Evolutionary conservation across 1,284 basidiomycete species (phyloP).

Genomic region (Trichosporon sp.): DNA sequence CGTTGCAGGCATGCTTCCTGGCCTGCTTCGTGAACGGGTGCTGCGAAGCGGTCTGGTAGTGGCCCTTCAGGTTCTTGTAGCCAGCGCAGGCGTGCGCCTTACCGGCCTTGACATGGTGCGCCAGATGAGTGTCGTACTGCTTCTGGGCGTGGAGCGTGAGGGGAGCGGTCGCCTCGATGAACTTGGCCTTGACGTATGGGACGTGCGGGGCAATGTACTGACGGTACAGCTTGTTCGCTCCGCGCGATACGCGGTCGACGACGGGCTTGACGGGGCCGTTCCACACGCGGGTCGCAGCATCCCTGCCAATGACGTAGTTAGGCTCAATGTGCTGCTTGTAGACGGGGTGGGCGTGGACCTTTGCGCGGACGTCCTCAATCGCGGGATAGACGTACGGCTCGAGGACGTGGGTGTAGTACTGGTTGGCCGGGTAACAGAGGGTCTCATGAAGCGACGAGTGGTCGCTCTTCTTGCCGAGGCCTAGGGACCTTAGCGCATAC

Average conservation of each 20-base stretch:
- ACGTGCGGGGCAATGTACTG: slow-evolving; percentile 43
- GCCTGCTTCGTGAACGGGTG: slow-evolving; percentile 38
- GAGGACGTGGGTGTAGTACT: slow-evolving; percentile 38
- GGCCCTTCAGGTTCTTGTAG: slow-evolving; percentile 16
- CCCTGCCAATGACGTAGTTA: slow-evolving; percentile 15
- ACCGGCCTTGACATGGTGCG: slow-evolving; percentile 30
- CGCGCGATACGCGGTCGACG: slow-evolving; percentile 27
- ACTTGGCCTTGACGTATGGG: slow-evolving; percentile 34
- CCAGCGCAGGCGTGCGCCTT: slow-evolving; percentile 23
- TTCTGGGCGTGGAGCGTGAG: slow-evolving; percentile 27
- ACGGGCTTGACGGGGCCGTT: slow-evolving; percentile 40
- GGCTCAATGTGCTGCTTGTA: slow-evolving; percentile 34
- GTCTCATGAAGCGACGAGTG: slow-evolving; percentile 33
- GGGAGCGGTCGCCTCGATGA: slow-evolving; percentile 34
- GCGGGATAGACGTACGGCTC: slow-evolving; percentile 37
- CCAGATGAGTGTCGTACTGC: slow-evolving; percentile 24
- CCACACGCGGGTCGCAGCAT: slow-evolving; percentile 21
- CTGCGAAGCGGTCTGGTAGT: slow-evolving; percentile 25
- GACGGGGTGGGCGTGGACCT: slow-evolving; percentile 24
- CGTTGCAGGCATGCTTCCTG: slow-evolving; percentile 27
- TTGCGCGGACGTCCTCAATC: slow-evolving; percentile 26
- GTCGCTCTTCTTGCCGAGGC: slow-evolving; percentile 19
- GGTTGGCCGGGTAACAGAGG: slow-evolving; percentile 44
- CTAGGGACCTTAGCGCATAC: slow-evolving; percentile 35
- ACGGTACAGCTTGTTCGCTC: slow-evolving; percentile 34